Percentiles rank a stretch among this genome's conserved stretches.
Conservation (phyloP, 805 yeast genomes). For the Groenewaldozyma salmanticensis region DNA sequence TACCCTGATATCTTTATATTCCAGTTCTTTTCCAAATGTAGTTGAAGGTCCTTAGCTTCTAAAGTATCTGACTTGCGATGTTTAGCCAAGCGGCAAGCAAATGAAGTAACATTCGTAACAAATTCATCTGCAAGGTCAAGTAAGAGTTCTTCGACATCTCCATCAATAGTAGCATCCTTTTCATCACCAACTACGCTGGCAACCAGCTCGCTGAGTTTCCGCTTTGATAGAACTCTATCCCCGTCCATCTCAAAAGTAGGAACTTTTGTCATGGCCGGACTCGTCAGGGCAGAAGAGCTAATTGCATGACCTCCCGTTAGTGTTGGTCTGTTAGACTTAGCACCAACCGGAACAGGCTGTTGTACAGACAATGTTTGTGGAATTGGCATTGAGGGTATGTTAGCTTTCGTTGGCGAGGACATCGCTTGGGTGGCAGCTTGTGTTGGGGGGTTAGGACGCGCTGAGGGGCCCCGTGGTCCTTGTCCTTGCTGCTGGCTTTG, state of each 20-base stretch:
- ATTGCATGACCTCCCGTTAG: slow-evolving; percentile 76
- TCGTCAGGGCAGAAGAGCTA: slow-evolving; percentile 56
- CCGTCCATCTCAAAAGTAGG: slow-evolving; percentile 73
- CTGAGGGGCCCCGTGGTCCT: slow-evolving; percentile 19
- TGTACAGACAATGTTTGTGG: slow-evolving; percentile 58
- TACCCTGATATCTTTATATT: slow-evolving; percentile 91
- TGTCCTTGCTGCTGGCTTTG: slow-evolving; percentile 1
- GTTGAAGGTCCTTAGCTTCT: slow-evolving; percentile 82
- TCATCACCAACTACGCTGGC: slow-evolving; percentile 65
- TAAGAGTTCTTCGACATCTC: slow-evolving; percentile 83
- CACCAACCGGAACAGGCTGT: slow-evolving; percentile 54
- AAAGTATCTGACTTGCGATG: slow-evolving; percentile 82
- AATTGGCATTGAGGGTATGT: slow-evolving; percentile 32
- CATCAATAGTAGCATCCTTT: slow-evolving; percentile 82
- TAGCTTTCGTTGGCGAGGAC: slow-evolving; percentile 21
- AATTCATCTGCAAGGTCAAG: slow-evolving; percentile 94
- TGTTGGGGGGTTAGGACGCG: slow-evolving; percentile 22
- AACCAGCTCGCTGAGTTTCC: slow-evolving; percentile 83
- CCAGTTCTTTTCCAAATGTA: slow-evolving; percentile 90
- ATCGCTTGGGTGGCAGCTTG: slow-evolving; percentile 28
- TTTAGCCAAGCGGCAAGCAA: slow-evolving; percentile 91
- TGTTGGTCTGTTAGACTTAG: slow-evolving; percentile 70
- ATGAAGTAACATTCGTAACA: slow-evolving; percentile 78
- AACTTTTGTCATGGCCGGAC: slow-evolving; percentile 64
- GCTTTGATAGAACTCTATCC: slow-evolving; percentile 67